These are phyloP conservation scores for Acanthamoeba lenticulata DNA, from an alignment of 208 protist species.

Conservation along the genomic window DNA sequence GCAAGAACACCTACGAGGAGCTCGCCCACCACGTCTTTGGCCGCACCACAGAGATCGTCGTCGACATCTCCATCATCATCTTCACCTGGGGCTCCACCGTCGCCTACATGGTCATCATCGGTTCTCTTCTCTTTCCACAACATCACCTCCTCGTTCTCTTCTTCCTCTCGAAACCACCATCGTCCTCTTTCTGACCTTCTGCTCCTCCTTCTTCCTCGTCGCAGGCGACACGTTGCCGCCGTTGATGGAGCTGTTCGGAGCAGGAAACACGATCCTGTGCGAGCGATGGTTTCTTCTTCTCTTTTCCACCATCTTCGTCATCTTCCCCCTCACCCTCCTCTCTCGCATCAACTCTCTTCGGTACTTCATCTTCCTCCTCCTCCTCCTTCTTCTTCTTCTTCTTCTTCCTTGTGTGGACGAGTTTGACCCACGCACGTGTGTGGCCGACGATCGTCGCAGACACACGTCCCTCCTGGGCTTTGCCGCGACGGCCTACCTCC, in stretches of 20 bases:
- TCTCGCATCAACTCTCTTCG: constrained; percentile 6
- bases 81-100: constrained; percentile 53
- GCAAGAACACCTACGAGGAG: constrained; percentile 47
- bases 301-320: constrained; percentile 50
- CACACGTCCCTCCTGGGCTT: constrained; percentile 36
- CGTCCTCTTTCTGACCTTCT: background rate
- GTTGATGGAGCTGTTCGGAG: constrained; percentile 42
- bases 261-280: background rate
- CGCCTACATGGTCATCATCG: constrained; percentile 66
- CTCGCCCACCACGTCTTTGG: constrained; percentile 35
- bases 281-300: constrained; percentile 52
- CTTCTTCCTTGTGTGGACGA: background rate
- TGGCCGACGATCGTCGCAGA: background rate
- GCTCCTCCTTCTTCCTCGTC: background rate
- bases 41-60: background rate
- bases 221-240: constrained; percentile 53
- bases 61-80: constrained; percentile 65
- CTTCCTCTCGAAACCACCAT: background rate
- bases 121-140: background rate
- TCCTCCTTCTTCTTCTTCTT: background rate
- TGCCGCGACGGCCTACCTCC: constrained; percentile 36
- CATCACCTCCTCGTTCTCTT: background rate
- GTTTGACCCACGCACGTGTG: background rate
- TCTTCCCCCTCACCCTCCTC: constrained; percentile 58
- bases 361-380: background rate